These are phyloP conservation scores for Myriosclerotinia scirpicola DNA, from an alignment of 2,329 filamentous ascomycete species.

Conservation along the genomic window DNA sequence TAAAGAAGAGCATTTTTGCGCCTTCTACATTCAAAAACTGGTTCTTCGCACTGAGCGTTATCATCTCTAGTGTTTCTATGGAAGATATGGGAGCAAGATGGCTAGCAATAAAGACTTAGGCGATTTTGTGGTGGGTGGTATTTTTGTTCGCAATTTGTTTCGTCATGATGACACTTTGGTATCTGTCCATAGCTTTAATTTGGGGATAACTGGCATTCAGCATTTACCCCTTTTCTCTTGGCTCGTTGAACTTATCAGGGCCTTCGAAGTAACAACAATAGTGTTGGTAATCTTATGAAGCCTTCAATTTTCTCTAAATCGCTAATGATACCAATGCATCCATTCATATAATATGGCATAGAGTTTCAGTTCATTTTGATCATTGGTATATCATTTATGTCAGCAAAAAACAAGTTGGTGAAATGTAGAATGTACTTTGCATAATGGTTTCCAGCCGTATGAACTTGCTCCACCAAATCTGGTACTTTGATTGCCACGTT, in stretches of 20 bases:
- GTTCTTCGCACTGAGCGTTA: not conserved
- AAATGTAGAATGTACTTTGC: no score
- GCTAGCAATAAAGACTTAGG: not conserved
- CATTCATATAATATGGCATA: no score
- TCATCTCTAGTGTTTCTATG: not conserved
- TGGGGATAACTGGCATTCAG: not conserved
- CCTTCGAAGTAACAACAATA: no score
- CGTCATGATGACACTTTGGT: not conserved
- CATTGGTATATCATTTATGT: not conserved
- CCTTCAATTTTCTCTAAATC: no score
- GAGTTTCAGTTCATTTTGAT: not conserved
- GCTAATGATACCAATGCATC: no score
- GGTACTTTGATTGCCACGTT: slow-evolving; percentile 27
- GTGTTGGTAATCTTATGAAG: no score
- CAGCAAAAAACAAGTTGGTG: not conserved
- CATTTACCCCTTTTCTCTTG: not conserved
- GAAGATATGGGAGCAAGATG: no score
- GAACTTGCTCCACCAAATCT: slow-evolving; percentile 22
- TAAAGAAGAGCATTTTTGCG: not conserved
- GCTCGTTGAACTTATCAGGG: not conserved
- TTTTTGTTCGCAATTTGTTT: not conserved
- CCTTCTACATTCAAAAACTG: not conserved
- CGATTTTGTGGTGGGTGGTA: not conserved
- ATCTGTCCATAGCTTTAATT: not conserved
- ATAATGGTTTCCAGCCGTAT: no score